Base-by-base conservation (phyloP, 305 asterid species). In the Fraxinus sp. region DNA sequence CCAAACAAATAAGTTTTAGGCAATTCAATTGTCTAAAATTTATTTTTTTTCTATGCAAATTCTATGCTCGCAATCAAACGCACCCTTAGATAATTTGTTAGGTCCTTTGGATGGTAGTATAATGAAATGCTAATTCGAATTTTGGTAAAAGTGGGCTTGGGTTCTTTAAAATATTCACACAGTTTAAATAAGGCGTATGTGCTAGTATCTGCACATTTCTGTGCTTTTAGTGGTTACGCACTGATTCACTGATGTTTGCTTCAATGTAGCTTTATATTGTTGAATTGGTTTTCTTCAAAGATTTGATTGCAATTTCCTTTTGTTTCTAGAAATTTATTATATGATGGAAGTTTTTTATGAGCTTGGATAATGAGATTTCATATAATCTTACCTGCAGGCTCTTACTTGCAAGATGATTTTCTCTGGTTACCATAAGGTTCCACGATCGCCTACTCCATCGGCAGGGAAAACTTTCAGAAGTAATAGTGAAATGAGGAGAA, bases 401-500 rank as follows among this genome's bases (percentile, higher is more conserved):
- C 94, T 93, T 75, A 91, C 97, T 52, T 91, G 95, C 90, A 94
- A 93, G 82, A 80, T 85, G 88, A 91, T 89, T 85, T 93, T 94
- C 90, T 87, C 98, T 64, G 88, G 95, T 86, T 93, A 91, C 77
- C 94, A 91, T 83, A 96, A 94, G 90, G 93, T 91, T 82, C 97
- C 98, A 30, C 90, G 99, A 66, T 96, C 99, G 73, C 99, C 98
- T 13, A 94, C 95, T 78, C 98, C 97, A 36, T 88, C 93, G 7
- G 87, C 84, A 55, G 95, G 94, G 82, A 96, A 90, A 88, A 82
- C 94, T 71, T 89, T 90, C 72, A 90, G 92, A 91, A 86, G 90
- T 85, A 92, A 90, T 28, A 81, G 86, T 82, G 99, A 90, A 85
- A 85, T 86, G 80, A 91, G 88, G 89, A 90, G 92, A 85, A 92